These are phyloP conservation scores for Hypoxylon rickii DNA, from an alignment of 495 filamentous ascomycete species.

Conservation along the genomic window DNA sequence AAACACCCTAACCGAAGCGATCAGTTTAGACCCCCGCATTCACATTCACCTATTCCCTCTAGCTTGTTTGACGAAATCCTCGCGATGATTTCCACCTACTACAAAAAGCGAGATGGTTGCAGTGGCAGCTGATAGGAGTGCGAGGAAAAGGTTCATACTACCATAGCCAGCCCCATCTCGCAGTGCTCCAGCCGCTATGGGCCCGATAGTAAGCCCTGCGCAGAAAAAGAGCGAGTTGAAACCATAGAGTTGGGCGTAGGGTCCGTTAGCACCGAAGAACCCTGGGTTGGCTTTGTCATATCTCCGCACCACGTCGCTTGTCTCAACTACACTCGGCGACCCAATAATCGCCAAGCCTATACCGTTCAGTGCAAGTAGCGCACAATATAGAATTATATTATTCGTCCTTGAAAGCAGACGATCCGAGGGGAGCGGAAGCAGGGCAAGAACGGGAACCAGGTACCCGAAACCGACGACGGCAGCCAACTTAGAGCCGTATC, in stretches of 20 bases:
- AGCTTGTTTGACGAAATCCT: neutral
- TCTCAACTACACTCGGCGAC: slow-evolving; percentile 40
- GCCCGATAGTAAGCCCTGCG: slow-evolving; percentile 56
- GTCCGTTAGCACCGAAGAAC: slow-evolving; percentile 46
- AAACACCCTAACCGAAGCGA: no score
- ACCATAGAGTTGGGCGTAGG: slow-evolving; percentile 64
- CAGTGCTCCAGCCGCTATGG: slow-evolving; percentile 51
- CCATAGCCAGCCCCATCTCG: slow-evolving; percentile 59
- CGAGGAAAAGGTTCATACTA: slow-evolving; percentile 61
- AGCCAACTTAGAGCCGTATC: slow-evolving; percentile 54
- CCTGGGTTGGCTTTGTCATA: slow-evolving; percentile 48
- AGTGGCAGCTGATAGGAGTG: slow-evolving; percentile 48
- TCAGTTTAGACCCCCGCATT: neutral
- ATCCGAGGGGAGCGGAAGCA: slow-evolving; percentile 55
- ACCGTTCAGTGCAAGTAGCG: slow-evolving; percentile 54
- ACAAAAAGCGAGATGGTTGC: slow-evolving; percentile 51
- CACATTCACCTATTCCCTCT: neutral
- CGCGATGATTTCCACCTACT: slow-evolving; percentile 50
- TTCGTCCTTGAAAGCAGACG: slow-evolving; percentile 42
- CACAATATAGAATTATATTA: slow-evolving; percentile 45
- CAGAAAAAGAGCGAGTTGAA: slow-evolving; percentile 59
- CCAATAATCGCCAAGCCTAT: slow-evolving; percentile 54
- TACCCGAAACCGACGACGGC: slow-evolving; percentile 54
- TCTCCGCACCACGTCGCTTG: slow-evolving; percentile 39
- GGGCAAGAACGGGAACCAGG: slow-evolving; percentile 53